These are phyloP conservation scores for Lepiota brunneoincarnata DNA, from an alignment of 768 basidiomycete genomes.

Conservation along the genomic window DNA sequence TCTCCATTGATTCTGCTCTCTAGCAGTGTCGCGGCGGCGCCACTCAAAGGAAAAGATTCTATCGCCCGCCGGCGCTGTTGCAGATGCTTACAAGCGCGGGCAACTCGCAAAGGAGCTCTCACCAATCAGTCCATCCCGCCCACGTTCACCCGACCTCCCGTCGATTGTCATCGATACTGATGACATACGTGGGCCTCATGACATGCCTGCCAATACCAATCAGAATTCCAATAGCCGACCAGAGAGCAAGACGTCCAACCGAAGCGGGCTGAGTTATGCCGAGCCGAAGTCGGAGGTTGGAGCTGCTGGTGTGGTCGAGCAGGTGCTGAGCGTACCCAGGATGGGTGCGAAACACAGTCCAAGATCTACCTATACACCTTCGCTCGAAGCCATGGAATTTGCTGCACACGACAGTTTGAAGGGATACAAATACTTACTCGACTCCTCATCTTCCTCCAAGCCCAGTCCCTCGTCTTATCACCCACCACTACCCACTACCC, in stretches of 20 bases:
- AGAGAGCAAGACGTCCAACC: background rate
- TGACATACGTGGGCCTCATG: background rate
- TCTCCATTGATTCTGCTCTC: background rate
- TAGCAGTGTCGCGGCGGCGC: background rate
- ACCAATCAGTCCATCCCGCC: background rate
- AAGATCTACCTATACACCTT: background rate
- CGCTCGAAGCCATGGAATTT: background rate
- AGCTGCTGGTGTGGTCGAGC: background rate
- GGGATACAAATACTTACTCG: background rate
- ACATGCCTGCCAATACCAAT: background rate
- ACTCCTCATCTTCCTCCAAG: background rate
- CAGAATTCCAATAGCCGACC: background rate
- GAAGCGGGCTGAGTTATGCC: conserved; percentile 1
- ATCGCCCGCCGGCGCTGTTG: conserved; percentile 7
- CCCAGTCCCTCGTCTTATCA: background rate
- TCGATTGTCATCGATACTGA: background rate
- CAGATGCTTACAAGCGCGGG: conserved; percentile 7
- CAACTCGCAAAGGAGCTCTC: background rate
- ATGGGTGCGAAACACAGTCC: too few relatives aligned
- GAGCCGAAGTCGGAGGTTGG: background rate
- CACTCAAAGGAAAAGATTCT: background rate
- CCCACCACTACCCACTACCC: too few relatives aligned
- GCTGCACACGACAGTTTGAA: background rate
- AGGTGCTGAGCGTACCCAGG: background rate
- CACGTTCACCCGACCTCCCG: background rate